Percentiles rank a stretch among this genome's conserved stretches.
Evolutionary conservation across 2,329 filamentous ascomycete species (phyloP).

Genomic region (Aureobasidium sp.): DNA sequence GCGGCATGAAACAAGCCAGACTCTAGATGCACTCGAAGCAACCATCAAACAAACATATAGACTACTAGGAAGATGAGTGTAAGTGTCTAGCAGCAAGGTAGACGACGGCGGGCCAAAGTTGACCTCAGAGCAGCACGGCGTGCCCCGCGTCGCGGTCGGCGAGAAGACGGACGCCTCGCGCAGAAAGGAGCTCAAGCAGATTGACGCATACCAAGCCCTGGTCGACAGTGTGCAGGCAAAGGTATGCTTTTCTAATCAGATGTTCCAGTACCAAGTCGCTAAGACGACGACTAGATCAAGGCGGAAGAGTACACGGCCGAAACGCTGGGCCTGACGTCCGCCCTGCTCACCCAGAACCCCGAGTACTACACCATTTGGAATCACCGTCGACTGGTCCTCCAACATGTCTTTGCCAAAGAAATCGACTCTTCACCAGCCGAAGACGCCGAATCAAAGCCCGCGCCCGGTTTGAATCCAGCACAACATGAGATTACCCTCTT

Average conservation of each 20-base stretch:
- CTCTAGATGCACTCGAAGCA: neutral
- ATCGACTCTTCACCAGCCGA: slow-evolving; percentile 37
- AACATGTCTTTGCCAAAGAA: slow-evolving; percentile 48
- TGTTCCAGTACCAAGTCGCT: neutral
- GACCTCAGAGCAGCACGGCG: slow-evolving; percentile 59
- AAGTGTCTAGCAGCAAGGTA: neutral
- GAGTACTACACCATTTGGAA: slow-evolving; percentile 93
- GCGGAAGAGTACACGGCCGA: slow-evolving; percentile 42
- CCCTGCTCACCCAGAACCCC: slow-evolving; percentile 66
- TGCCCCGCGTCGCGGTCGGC: slow-evolving; percentile 54
- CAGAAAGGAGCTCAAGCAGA: slow-evolving; percentile 64
- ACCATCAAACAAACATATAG: neutral
- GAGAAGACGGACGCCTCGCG: slow-evolving; percentile 60
- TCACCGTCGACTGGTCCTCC: slow-evolving; percentile 65
- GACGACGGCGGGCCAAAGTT: neutral
- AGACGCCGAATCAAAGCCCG: slow-evolving; percentile 10
- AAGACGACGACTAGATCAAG: slow-evolving; percentile 27
- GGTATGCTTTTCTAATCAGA: slow-evolving; percentile 34
- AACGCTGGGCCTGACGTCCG: slow-evolving; percentile 58
- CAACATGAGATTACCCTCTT: slow-evolving; percentile 40
- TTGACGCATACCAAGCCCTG: slow-evolving; percentile 64
- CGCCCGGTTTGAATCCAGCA: slow-evolving; percentile 25
- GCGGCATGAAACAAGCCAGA: neutral
- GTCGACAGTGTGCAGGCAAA: slow-evolving; percentile 60
- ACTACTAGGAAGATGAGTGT: neutral